Conservation (phyloP, 257 asterid genomes). For the Nicotiana obtusifolia region DNA sequence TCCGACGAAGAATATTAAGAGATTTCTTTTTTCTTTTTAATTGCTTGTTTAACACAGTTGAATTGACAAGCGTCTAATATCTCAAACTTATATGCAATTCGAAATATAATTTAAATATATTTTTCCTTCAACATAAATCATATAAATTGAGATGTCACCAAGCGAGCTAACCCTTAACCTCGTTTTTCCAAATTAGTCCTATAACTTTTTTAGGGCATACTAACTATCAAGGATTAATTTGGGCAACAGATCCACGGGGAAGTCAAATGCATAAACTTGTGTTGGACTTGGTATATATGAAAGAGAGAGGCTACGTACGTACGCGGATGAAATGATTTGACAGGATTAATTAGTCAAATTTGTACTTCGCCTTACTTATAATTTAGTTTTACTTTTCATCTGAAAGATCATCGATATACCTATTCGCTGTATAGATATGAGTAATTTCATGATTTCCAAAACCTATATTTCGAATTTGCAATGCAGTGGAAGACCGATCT, state of each 20-base stretch:
- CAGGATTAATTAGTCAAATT: neutral
- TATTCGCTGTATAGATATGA: neutral
- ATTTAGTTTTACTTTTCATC: neutral
- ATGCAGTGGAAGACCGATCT: neutral
- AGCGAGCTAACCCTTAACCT: too few relatives aligned
- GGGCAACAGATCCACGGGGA: neutral
- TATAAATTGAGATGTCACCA: too few relatives aligned
- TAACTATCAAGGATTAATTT: too few relatives aligned
- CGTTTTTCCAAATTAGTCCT: too few relatives aligned
- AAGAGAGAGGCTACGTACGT: neutral
- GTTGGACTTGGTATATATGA: neutral
- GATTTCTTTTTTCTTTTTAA: neutral
- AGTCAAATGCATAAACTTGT: neutral
- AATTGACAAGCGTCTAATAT: neutral
- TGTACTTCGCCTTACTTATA: neutral
- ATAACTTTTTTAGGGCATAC: too few relatives aligned
- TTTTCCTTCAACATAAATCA: neutral
- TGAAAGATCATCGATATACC: neutral
- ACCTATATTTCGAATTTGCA: too few relatives aligned
- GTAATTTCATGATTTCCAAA: too few relatives aligned
- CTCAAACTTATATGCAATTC: neutral
- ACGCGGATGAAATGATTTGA: neutral
- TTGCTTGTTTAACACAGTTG: neutral
- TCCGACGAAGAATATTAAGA: neutral
- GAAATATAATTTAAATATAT: neutral